These are phyloP conservation scores for Angomonas deanei DNA, from an alignment of 208 protist genomes.

Conservation along the genomic window DNA sequence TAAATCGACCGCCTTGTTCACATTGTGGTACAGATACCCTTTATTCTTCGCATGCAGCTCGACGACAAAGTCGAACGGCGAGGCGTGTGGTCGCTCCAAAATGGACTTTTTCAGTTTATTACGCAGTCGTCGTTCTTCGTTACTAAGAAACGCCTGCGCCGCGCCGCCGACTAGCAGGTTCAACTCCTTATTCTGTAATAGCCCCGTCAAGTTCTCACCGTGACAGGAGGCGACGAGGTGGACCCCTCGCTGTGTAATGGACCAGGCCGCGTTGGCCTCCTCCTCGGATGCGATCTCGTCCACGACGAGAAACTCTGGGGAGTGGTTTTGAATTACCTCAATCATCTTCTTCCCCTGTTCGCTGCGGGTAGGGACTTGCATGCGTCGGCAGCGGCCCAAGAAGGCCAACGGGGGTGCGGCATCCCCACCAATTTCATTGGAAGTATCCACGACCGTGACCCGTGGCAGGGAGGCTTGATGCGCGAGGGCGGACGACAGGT, in stretches of 20 bases:
- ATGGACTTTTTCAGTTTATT: constrained; percentile 85
- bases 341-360: constrained; percentile 78
- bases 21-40: constrained; percentile 70
- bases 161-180: constrained; percentile 87
- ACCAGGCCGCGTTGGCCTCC: constrained; percentile 82
- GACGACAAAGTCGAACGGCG: constrained; percentile 78
- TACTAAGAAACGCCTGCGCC: constrained; percentile 84
- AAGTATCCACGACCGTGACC: constrained; percentile 92
- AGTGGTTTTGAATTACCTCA: constrained; percentile 94
- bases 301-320: constrained; percentile 88
- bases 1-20: constrained; percentile 79
- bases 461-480: constrained; percentile 34
- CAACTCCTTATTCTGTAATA: constrained; percentile 86
- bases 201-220: constrained; percentile 60
- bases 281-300: constrained; percentile 85
- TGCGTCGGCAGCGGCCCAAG: constrained; percentile 83
- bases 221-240: constrained; percentile 88
- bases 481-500: constrained; percentile 71
- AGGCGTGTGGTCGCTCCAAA: constrained; percentile 64
- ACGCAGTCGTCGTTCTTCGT: constrained; percentile 69
- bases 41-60: constrained; percentile 56
- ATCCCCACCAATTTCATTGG: constrained; percentile 93
- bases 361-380: constrained; percentile 71
- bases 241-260: constrained; percentile 84
- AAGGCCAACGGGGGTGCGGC: constrained; percentile 77